Base-by-base conservation (phyloP, 805 yeast genomes). In the Dipodascus geniculatus region DNA sequence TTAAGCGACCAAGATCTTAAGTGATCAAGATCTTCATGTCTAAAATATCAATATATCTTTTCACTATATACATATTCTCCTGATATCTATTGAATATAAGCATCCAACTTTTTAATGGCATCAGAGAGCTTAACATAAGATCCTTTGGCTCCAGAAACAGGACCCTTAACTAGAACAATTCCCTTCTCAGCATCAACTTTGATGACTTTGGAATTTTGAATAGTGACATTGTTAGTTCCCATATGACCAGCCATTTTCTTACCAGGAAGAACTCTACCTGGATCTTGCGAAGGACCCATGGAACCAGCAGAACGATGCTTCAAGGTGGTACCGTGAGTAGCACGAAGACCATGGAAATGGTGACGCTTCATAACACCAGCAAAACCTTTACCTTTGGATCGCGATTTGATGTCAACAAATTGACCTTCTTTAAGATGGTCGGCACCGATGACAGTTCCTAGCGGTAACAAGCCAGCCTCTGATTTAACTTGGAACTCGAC, bases 331-430 rank as follows among this genome's bases (percentile, higher is more conserved):
- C 99, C 99, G 69, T 93, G 99, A 1, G 97, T 77, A 3, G 97
- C 97, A 48, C 81, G 79, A 68, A 86, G 79, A 76, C 99, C 99
- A 49, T 73, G 74, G 72, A 91, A 93, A 11, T 87, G 86, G 75
- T 85, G 85, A 71, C 96, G 82, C 69, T 91, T 91, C 96, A 93
- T 93, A 22, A 91, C 98, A 80, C 99, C 99, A 22, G 90, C 87
- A 68, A 88, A 88, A 9, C 99, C 99, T 70, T 93, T 93, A 71
- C 99, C 99, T 68, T 88, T 91, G 52, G 90, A 75, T 19, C 77
- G 75, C 16, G 90, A 85, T 65, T 81, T 77, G 52, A 88, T 72
- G 66, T 93, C 99, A 23, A 93, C 90, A 56, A 72, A 78, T 68
- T 88, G 93, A 28, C 97, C 98, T 17, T 72, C 74, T 54, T 81